Conservation (phyloP, 805 yeast species). For the Candida palmyrensis region DNA sequence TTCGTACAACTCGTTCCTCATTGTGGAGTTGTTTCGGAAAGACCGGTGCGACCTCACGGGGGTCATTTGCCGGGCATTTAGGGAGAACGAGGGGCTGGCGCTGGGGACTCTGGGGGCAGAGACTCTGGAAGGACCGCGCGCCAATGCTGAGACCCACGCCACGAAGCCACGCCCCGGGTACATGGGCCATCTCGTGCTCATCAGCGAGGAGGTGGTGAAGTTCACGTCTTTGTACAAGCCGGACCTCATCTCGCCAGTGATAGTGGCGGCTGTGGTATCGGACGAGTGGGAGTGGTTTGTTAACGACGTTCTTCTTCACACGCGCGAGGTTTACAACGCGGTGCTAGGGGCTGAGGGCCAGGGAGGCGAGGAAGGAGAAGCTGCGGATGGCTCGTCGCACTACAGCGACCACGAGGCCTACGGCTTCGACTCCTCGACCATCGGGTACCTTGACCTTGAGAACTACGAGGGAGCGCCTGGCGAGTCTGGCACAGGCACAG, state of each 20-base stretch:
- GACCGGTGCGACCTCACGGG: constrained; percentile 20
- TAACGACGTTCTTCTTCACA: constrained; percentile 42
- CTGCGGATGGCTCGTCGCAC: background rate
- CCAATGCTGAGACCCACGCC: too few relatives aligned
- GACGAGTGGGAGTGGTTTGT: constrained; percentile 50
- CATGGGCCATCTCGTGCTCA: constrained; percentile 93
- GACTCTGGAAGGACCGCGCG: too few relatives aligned
- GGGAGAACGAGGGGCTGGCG: constrained; percentile 8
- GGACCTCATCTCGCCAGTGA: constrained; percentile 50
- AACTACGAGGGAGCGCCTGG: constrained; percentile 28
- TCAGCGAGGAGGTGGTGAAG: constrained; percentile 94
- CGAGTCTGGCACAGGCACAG: too few relatives aligned
- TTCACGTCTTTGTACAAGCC: constrained; percentile 62
- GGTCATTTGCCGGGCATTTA: constrained; percentile 21
- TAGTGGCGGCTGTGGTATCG: constrained; percentile 44
- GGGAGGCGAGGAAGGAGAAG: constrained; percentile 24
- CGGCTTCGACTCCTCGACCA: constrained; percentile 30
- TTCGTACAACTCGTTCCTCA: constrained; percentile 62
- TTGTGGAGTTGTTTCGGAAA: constrained; percentile 22
- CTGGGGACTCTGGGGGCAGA: constrained; percentile 51
- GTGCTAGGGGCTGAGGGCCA: constrained; percentile 45
- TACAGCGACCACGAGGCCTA: constrained; percentile 6
- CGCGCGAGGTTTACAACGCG: constrained; percentile 52
- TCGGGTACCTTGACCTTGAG: constrained; percentile 34
- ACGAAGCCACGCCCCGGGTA: constrained; percentile 73